phyloP scores from a whole-genome alignment of 495 filamentous ascomycete species.

The Sabuloglossum arenarium region DNA sequence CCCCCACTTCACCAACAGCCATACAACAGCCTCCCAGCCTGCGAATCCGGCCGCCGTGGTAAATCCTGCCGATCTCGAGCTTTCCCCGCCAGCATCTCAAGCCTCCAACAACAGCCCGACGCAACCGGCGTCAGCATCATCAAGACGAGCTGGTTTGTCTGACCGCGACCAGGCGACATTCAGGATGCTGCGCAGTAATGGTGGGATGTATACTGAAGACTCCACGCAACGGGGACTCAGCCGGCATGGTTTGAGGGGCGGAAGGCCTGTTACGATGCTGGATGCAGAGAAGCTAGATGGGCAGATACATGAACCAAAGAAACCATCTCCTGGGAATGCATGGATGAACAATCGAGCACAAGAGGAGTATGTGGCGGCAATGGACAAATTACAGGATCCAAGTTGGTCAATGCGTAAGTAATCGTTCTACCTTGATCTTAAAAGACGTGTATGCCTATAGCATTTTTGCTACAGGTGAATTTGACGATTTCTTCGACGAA shows the following conservation, averaged over 20 bases:
- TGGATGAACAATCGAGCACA: constrained; percentile 39
- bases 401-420: constrained; percentile 10
- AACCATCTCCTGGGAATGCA: constrained; percentile 24
- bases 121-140: not conserved
- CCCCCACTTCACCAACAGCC: not conserved
- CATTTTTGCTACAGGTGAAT: not conserved
- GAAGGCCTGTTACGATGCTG: constrained; percentile 11
- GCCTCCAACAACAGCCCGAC: not conserved
- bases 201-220: not conserved
- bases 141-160: not conserved
- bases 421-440: not conserved
- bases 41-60: not conserved
- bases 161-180: not conserved
- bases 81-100: not conserved
- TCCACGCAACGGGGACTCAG: not conserved
- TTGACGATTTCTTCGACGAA: not conserved
- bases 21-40: not conserved
- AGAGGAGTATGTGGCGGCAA: constrained; percentile 36
- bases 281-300: constrained; percentile 9
- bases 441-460: not conserved
- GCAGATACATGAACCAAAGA: constrained; percentile 13
- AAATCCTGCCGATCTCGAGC: not conserved
- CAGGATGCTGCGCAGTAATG: not conserved
- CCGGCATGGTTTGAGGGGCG: not conserved
- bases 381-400: constrained; percentile 11